These are phyloP conservation scores for Oryza glumipatula DNA, from an alignment of 176 grass and related monocot species.

Conservation along the genomic window DNA sequence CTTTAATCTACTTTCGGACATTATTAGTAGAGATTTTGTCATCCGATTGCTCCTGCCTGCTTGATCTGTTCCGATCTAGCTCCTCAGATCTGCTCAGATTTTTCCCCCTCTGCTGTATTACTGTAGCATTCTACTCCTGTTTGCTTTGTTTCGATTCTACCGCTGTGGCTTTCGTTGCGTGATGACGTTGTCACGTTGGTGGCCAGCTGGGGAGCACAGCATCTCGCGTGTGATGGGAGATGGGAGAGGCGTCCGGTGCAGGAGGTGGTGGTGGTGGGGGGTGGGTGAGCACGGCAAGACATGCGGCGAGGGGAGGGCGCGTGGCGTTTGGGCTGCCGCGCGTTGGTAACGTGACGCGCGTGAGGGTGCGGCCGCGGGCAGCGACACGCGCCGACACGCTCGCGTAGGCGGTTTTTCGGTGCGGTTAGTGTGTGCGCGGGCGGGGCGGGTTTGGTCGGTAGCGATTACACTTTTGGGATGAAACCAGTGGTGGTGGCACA, in stretches of 20 bases:
- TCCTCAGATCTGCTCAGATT: neutral
- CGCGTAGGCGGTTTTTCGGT: neutral
- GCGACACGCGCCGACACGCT: neutral
- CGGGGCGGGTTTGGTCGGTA: no score
- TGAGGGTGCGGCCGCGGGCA: neutral
- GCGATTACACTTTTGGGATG: no score
- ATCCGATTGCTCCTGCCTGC: neutral
- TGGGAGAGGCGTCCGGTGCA: neutral
- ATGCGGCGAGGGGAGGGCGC: no score
- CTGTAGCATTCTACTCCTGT: neutral
- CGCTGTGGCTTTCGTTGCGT: no score
- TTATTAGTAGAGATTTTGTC: neutral
- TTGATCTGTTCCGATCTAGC: constrained; percentile 16
- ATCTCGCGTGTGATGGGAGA: neutral
- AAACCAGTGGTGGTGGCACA: no score
- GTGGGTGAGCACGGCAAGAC: no score
- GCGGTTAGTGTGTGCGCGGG: neutral
- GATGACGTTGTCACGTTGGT: neutral
- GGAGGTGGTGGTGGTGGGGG: no score
- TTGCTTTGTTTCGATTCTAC: neutral
- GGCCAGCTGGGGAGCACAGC: neutral
- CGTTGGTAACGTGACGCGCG: neutral
- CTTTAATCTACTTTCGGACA: neutral
- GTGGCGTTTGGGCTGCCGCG: neutral
- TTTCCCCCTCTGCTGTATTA: neutral